Conservation (phyloP, 768 basidiomycete species). For the Tylopilus cervinicoccineus region DNA sequence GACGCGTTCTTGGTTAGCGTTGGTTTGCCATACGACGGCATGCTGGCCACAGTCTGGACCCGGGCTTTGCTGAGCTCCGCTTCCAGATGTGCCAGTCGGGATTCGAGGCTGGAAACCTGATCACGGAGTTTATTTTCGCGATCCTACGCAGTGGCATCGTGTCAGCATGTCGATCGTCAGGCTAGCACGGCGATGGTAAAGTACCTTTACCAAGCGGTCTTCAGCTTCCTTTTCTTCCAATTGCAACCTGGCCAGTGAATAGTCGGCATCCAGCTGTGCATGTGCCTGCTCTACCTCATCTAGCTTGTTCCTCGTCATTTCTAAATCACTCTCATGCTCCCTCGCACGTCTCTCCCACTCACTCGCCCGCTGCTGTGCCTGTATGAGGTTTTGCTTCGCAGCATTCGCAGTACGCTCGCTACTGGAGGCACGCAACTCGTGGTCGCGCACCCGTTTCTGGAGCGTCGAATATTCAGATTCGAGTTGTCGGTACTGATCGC, state of each 20-base stretch:
- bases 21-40: slow-evolving; percentile 40
- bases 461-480: slow-evolving; percentile 65
- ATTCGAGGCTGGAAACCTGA: slow-evolving; percentile 60
- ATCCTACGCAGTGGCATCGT: slow-evolving; percentile 42
- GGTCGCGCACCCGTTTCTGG: slow-evolving; percentile 71
- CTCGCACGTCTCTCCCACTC: slow-evolving; percentile 82
- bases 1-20: slow-evolving; percentile 32
- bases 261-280: slow-evolving; percentile 66
- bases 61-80: slow-evolving; percentile 52
- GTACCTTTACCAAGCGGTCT: slow-evolving; percentile 63
- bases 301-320: slow-evolving; percentile 53
- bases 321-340: slow-evolving; percentile 63
- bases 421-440: slow-evolving; percentile 57
- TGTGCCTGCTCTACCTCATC: slow-evolving; percentile 66
- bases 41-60: slow-evolving; percentile 26
- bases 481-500: slow-evolving; percentile 53
- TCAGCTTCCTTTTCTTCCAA: slow-evolving; percentile 75
- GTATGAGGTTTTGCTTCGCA: slow-evolving; percentile 59
- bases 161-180: slow-evolving; percentile 2
- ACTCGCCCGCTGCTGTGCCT: slow-evolving; percentile 71
- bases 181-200: slow-evolving; percentile 1
- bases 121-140: slow-evolving; percentile 66
- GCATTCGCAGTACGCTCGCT: slow-evolving; percentile 56
- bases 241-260: slow-evolving; percentile 61
- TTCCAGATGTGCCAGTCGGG: slow-evolving; percentile 53